phyloP scores from a whole-genome alignment of 306 rosid genomes.

The Rubus parviflorus region DNA sequence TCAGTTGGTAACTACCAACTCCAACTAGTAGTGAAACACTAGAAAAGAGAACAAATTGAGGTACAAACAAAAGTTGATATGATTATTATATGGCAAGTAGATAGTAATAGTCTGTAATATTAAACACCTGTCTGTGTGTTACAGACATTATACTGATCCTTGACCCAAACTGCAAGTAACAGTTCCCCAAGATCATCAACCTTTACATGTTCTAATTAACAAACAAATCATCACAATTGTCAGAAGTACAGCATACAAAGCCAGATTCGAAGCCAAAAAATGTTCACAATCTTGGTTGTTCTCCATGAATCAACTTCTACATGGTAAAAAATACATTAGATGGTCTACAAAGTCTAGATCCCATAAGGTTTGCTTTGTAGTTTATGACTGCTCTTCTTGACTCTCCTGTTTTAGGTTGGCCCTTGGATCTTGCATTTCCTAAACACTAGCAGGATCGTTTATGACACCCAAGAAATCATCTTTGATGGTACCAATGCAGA shows the following conservation, averaged over 20 bases:
- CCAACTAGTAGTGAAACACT: no score
- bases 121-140: no score
- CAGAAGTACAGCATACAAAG: neutral
- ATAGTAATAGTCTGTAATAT: no score
- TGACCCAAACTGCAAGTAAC: no score
- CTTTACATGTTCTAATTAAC: no score
- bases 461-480: conserved; percentile 99
- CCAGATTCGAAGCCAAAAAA: neutral
- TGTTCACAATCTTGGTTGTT: neutral
- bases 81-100: no score
- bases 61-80: no score
- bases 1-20: no score
- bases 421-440: neutral
- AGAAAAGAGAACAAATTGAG: no score
- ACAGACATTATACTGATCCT: no score
- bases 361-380: neutral
- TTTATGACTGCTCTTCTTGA: neutral
- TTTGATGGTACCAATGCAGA: conserved; percentile 95
- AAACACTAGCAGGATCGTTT: conserved; percentile 72
- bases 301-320: neutral
- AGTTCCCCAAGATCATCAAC: no score
- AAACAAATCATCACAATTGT: neutral
- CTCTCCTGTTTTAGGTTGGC: neutral
- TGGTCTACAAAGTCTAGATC: neutral
- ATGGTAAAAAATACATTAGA: neutral